Percentiles rank a stretch among this genome's conserved stretches.
Evolutionary conservation across 768 basidiomycete genomes (phyloP).

Genomic region (Megacollybia marginata): DNA sequence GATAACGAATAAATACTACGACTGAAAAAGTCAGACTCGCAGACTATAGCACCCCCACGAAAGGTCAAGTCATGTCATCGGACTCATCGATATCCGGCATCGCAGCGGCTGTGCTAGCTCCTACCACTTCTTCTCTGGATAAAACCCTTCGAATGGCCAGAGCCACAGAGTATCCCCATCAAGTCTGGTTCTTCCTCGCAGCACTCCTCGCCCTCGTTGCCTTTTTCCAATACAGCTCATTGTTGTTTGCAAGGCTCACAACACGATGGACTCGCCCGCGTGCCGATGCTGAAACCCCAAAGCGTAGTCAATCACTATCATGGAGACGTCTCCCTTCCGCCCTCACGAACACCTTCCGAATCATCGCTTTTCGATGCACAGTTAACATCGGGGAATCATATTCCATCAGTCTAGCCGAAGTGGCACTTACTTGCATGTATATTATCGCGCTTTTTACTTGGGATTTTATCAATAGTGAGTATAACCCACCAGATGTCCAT

Average conservation of each 20-base stretch:
- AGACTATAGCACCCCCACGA: too few species aligned
- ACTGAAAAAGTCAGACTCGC: too few species aligned
- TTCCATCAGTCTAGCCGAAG: slow-evolving; percentile 32
- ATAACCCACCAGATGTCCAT: background rate
- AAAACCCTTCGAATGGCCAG: slow-evolving; percentile 18
- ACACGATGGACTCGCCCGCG: too few species aligned
- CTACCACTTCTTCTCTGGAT: slow-evolving; percentile 7
- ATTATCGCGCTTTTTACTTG: slow-evolving; percentile 27
- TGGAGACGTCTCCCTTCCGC: slow-evolving; percentile 13
- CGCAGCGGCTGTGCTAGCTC: too few species aligned
- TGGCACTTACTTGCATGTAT: slow-evolving; percentile 29
- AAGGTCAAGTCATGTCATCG: too few species aligned
- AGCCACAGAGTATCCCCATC: slow-evolving; percentile 26
- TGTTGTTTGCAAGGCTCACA: slow-evolving; percentile 8
- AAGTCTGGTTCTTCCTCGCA: slow-evolving; percentile 35
- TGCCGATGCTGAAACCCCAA: background rate
- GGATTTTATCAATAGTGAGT: slow-evolving; percentile 17
- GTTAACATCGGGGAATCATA: slow-evolving; percentile 25
- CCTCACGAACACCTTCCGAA: slow-evolving; percentile 17
- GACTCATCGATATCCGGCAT: too few species aligned
- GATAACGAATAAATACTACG: too few species aligned
- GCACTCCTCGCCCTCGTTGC: slow-evolving; percentile 33
- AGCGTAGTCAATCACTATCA: slow-evolving; percentile 4
- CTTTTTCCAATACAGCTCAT: slow-evolving; percentile 23
- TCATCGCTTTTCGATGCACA: slow-evolving; percentile 20